These are phyloP conservation scores for Tuber magnatum DNA, from an alignment of 495 filamentous ascomycete species.

Conservation along the genomic window DNA sequence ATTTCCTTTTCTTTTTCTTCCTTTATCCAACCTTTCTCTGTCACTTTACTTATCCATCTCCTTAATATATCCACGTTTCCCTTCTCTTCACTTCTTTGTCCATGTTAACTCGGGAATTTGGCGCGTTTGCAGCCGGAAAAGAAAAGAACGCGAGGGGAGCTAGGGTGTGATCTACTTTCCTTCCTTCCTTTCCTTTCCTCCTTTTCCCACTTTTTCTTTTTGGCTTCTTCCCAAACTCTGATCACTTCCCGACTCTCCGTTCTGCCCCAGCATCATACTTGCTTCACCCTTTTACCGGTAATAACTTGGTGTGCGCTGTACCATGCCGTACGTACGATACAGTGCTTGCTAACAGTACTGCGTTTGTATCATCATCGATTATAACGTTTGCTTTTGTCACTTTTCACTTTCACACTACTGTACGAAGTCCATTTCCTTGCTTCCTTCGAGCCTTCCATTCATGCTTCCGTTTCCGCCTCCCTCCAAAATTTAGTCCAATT, in stretches of 20 bases:
- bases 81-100: conserved; percentile 7
- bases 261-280: background rate
- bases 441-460: background rate
- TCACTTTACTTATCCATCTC: conserved; percentile 3
- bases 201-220: background rate
- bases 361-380: background rate
- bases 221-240: background rate
- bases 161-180: conserved; percentile 11
- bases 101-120: background rate
- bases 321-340: background rate
- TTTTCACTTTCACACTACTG: conserved; percentile 1
- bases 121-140: background rate
- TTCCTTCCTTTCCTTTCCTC: background rate
- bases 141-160: background rate
- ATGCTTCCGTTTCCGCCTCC: background rate
- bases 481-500: background rate
- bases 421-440: background rate
- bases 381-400: background rate
- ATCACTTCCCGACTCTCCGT: background rate
- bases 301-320: background rate
- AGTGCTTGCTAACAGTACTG: background rate
- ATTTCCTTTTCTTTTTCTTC: conserved; percentile 8
- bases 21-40: conserved; percentile 13
- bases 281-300: background rate
- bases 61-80: background rate